phyloP scores from a whole-genome alignment of 331 rosid species.

The Dryas integrifolia region DNA sequence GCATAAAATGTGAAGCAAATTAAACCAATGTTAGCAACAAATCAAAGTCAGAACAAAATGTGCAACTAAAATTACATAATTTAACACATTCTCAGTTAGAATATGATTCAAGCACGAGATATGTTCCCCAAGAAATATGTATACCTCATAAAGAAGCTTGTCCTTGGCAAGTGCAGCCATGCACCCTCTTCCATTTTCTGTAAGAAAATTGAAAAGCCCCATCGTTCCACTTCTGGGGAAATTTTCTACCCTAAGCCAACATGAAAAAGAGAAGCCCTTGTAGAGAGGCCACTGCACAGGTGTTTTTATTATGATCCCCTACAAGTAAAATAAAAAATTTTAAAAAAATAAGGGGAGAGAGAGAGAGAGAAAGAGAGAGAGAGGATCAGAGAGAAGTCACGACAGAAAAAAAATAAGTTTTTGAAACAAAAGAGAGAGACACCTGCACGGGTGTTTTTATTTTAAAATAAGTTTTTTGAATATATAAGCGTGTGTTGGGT shows the following conservation, averaged over 20 bases:
- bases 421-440: no score
- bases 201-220: slow-evolving; percentile 90
- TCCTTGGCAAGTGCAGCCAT: slow-evolving; percentile 76
- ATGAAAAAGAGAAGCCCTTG: slow-evolving; percentile 90
- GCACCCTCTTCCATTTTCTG: slow-evolving; percentile 90
- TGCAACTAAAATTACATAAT: not conserved
- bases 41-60: not conserved
- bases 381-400: slow-evolving; percentile 5
- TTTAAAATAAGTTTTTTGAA: no score
- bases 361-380: slow-evolving; percentile 4
- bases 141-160: slow-evolving; percentile 78
- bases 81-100: slow-evolving; percentile 1
- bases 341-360: not conserved
- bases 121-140: slow-evolving; percentile 25
- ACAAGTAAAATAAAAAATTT: slow-evolving; percentile 33
- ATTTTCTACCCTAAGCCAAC: slow-evolving; percentile 95
- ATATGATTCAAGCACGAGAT: slow-evolving; percentile 12
- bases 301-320: slow-evolving; percentile 81
- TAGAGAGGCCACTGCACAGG: slow-evolving; percentile 92
- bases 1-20: not conserved
- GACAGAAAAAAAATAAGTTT: not conserved
- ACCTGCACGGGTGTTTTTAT: no score
- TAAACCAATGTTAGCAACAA: slow-evolving; percentile 18
- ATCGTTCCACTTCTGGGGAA: slow-evolving; percentile 80
- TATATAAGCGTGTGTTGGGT: no score